phyloP scores from a whole-genome alignment of 2,329 filamentous ascomycete species.

The Pseudogymnoascus sp. region DNA sequence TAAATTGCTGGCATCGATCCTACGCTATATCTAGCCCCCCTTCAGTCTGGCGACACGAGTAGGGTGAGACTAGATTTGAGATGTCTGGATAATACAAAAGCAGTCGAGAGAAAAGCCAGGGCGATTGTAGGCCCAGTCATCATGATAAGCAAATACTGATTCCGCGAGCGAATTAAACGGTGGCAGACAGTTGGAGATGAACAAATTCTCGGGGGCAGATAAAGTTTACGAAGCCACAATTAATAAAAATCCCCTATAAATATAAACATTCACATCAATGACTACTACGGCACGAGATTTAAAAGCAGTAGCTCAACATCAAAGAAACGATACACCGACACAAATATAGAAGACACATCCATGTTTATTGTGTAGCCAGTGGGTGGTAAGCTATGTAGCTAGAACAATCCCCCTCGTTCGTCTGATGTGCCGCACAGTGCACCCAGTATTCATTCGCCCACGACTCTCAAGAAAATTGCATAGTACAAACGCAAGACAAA shows the following conservation, averaged over 20 bases:
- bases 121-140: too few relatives aligned
- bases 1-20: too few relatives aligned
- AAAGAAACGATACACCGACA: background rate
- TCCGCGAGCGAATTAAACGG: background rate
- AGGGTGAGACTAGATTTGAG: background rate
- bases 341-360: background rate
- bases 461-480: background rate
- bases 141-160: too few relatives aligned
- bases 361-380: background rate
- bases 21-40: too few relatives aligned
- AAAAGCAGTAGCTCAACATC: background rate
- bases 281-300: background rate
- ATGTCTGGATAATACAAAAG: background rate
- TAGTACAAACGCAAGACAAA: background rate
- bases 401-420: background rate
- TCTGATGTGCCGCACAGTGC: background rate
- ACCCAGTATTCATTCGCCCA: background rate
- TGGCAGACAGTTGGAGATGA: background rate
- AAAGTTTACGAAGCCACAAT: background rate
- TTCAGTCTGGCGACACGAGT: too few relatives aligned
- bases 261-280: background rate
- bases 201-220: background rate
- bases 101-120: background rate
- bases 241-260: background rate
- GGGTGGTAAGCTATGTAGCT: background rate